phyloP scores from a whole-genome alignment of 2,329 filamentous ascomycete species.

The Fusarium oligoseptatum region DNA sequence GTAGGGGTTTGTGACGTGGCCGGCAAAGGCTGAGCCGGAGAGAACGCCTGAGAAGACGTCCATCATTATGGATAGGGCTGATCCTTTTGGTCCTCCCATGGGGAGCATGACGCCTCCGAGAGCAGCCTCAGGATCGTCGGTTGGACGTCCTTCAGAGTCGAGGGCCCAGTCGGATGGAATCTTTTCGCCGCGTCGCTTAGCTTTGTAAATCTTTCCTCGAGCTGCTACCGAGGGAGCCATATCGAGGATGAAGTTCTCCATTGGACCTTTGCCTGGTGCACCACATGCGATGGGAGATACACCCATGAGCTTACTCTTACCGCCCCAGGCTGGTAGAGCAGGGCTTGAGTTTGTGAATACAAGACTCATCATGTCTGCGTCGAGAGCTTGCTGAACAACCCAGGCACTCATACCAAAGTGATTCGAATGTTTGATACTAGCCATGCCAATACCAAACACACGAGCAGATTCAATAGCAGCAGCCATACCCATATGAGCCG shows the following conservation, averaged over 20 bases:
- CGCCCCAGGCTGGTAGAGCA: slow-evolving; percentile 79
- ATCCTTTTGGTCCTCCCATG: slow-evolving; percentile 88
- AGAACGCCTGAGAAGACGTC: slow-evolving; percentile 87
- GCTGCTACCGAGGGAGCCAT: slow-evolving; percentile 80
- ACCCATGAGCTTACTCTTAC: slow-evolving; percentile 76
- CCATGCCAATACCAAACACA: slow-evolving; percentile 79
- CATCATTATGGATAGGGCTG: slow-evolving; percentile 85
- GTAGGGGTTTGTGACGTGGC: slow-evolving; percentile 82
- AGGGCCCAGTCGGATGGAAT: slow-evolving; percentile 83
- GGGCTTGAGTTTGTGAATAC: slow-evolving; percentile 81
- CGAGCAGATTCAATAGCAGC: slow-evolving; percentile 76
- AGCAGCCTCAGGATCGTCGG: slow-evolving; percentile 78
- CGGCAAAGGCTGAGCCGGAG: slow-evolving; percentile 83
- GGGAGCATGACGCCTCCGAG: slow-evolving; percentile 85
- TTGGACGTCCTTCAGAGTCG: slow-evolving; percentile 76
- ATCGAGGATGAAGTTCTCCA: slow-evolving; percentile 75
- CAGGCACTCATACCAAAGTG: slow-evolving; percentile 89
- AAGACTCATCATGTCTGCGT: slow-evolving; percentile 77
- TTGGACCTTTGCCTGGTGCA: slow-evolving; percentile 71
- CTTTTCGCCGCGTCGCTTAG: slow-evolving; percentile 73
- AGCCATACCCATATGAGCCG: slow-evolving; percentile 75
- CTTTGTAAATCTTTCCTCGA: slow-evolving; percentile 80
- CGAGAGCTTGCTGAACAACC: slow-evolving; percentile 82
- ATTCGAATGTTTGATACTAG: slow-evolving; percentile 80
- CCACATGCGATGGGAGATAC: slow-evolving; percentile 83